A percentile compares a stretch with the other conserved stretches of the same genome.
Conservation (phyloP, 2,329 filamentous ascomycete genomes). For the Fusarium sp. region DNA sequence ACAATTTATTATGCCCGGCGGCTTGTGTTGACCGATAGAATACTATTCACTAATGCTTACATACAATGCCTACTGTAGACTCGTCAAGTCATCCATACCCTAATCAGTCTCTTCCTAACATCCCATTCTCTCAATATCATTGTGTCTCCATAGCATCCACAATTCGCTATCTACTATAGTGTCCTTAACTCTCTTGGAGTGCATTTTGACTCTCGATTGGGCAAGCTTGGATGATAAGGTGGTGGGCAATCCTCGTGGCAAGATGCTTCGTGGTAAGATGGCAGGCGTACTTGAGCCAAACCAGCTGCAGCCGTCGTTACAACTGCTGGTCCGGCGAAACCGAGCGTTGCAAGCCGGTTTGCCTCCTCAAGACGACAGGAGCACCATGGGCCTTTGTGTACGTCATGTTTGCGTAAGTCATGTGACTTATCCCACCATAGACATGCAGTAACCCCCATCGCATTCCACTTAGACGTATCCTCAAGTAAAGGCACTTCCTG, state of each 20-base stretch:
- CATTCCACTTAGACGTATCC: not conserved
- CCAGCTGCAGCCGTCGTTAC: not conserved
- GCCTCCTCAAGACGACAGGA: not conserved
- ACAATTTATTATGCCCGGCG: not conserved
- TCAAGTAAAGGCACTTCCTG: not conserved
- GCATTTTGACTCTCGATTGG: not conserved
- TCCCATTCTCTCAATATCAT: not conserved
- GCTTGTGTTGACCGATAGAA: not conserved
- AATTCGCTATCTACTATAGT: not conserved
- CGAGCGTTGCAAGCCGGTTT: not conserved
- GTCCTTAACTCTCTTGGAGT: not conserved
- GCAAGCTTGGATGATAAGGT: not conserved
- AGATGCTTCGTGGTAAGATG: not conserved
- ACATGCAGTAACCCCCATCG: not conserved
- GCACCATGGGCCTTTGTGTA: not conserved
- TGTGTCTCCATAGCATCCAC: not conserved
- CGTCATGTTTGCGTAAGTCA: not conserved
- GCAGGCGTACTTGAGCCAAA: not conserved
- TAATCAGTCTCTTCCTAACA: not conserved
- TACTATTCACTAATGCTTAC: not conserved
- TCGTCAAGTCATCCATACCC: not conserved
- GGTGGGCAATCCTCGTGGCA: not conserved
- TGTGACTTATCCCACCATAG: not conserved
- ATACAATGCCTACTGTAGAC: not conserved
- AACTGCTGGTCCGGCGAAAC: no score